Evolutionary conservation across 164 flowering plant genomes (phyloP).

Genomic region (Magnolia kwangsiensis): DNA sequence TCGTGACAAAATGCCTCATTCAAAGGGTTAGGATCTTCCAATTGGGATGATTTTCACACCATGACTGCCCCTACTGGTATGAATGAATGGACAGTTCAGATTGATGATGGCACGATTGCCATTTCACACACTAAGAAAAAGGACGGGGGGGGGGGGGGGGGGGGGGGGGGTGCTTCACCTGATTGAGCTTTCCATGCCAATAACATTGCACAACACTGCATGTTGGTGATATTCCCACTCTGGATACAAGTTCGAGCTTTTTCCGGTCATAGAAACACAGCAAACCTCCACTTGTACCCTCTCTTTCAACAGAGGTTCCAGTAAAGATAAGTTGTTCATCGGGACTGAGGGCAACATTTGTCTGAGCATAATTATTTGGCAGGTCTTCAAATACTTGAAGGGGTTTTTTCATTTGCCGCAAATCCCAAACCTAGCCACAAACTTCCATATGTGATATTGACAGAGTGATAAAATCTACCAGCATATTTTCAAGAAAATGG

Average conservation of each 20-base stretch:
- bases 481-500: not conserved
- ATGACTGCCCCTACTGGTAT: too few species aligned
- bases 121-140: not conserved
- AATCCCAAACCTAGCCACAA: slow-evolving; percentile 81
- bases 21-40: too few species aligned
- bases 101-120: not conserved
- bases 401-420: slow-evolving; percentile 73
- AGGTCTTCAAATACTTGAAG: slow-evolving; percentile 76
- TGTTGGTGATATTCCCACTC: slow-evolving; percentile 87
- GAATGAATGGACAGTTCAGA: too few species aligned
- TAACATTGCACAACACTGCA: slow-evolving; percentile 88
- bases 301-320: slow-evolving; percentile 92
- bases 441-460: not conserved
- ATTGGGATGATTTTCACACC: too few species aligned
- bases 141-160: not conserved
- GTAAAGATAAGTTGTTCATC: slow-evolving; percentile 89
- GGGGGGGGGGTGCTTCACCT: slow-evolving; percentile 39
- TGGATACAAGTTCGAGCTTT: slow-evolving; percentile 86
- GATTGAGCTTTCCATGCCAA: slow-evolving; percentile 97
- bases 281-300: slow-evolving; percentile 75
- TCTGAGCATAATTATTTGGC: slow-evolving; percentile 94
- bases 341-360: slow-evolving; percentile 85
- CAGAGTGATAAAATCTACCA: not conserved
- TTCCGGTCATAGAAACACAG: slow-evolving; percentile 75
- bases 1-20: too few species aligned